Percentiles rank a stretch among this genome's conserved stretches.
Evolutionary conservation across 257 asterid species (phyloP).

Genomic region (Orobanche coerulescens): DNA sequence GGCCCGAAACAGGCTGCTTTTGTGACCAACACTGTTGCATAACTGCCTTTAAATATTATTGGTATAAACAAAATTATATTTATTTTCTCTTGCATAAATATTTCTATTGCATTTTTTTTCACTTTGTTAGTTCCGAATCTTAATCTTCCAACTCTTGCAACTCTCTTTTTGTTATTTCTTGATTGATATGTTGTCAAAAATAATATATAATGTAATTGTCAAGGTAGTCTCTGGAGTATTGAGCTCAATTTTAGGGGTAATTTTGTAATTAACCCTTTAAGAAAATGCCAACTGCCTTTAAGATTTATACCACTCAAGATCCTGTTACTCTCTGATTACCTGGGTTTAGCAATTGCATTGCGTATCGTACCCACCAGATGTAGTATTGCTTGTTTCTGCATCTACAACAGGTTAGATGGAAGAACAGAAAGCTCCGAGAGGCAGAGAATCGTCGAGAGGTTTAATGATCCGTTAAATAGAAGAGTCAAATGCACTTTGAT

Average conservation of each 20-base stretch:
- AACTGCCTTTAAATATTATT: too few relatives aligned
- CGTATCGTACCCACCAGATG: neutral
- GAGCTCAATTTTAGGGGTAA: neutral
- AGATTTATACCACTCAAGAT: too few relatives aligned
- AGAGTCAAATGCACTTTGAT: slow-evolving; percentile 83
- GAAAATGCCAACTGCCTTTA: neutral
- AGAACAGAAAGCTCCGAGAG: slow-evolving; percentile 81
- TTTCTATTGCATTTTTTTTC: neutral
- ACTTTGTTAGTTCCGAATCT: neutral
- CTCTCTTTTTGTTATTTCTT: neutral
- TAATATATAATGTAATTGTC: neutral
- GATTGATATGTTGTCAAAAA: neutral
- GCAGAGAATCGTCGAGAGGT: slow-evolving; percentile 84
- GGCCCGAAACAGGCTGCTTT: too few relatives aligned
- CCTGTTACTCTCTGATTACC: too few relatives aligned
- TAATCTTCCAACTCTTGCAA: neutral
- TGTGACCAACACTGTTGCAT: too few relatives aligned
- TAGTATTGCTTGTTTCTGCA: slow-evolving; percentile 21
- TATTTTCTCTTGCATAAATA: neutral
- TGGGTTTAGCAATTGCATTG: too few relatives aligned
- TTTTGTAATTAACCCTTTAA: neutral
- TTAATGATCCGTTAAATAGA: slow-evolving; percentile 72
- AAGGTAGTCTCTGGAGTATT: too few relatives aligned
- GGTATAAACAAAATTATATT: too few relatives aligned
- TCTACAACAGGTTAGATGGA: slow-evolving; percentile 72